Evolutionary conservation across 2,329 filamentous ascomycete genomes (phyloP), one percentile per base, ranked within the genome.

Genomic region (Paraphoma sp.): DNA sequence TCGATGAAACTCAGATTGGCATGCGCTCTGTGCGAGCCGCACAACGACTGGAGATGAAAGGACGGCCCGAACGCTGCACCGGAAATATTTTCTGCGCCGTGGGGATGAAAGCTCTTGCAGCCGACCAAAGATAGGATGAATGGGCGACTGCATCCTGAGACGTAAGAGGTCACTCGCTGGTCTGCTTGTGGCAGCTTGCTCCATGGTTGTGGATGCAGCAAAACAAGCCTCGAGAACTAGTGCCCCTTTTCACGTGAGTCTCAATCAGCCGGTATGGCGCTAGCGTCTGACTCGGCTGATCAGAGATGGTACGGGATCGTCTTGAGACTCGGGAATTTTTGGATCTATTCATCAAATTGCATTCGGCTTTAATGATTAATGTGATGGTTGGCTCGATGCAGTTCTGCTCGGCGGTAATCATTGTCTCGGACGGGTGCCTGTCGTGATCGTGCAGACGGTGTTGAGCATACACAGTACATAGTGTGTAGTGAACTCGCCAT

Each of bases 251-350:
- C 68, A 71, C 67, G 69, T 71, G 70, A 65, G 45, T 45, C 48
- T 62, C 56, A 64, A 51, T 64, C 57, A 62, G 61, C 62, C 57
- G 63, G 59, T 59, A 62, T 51, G 56, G 62, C 59, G 59, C 64
- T 65, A 60, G 63, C 56, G 55, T 55, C 60, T 65, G 67, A 68
- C 71, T 74, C 70, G 70, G 70, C 70, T 72, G 69, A 73, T 64
- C 61, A 62, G 51, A 63, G 48, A 58, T 59, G 63, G 65, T 59
- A 56, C 52, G 57, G 56, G 56, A 53, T 53, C 36, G 36, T 33
- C 48, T 43, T 51, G 50, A 59, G 61, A 62, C 59, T 60, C 48
- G 45, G 50, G 52, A 64, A 56, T 62, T 62, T 57, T 62, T 57
- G 57, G 55, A 65, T 60, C 9, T 69, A 64, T 63, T 64, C 55